phyloP scores from a whole-genome alignment of 345 rosid species.

The Brassica juncea region DNA sequence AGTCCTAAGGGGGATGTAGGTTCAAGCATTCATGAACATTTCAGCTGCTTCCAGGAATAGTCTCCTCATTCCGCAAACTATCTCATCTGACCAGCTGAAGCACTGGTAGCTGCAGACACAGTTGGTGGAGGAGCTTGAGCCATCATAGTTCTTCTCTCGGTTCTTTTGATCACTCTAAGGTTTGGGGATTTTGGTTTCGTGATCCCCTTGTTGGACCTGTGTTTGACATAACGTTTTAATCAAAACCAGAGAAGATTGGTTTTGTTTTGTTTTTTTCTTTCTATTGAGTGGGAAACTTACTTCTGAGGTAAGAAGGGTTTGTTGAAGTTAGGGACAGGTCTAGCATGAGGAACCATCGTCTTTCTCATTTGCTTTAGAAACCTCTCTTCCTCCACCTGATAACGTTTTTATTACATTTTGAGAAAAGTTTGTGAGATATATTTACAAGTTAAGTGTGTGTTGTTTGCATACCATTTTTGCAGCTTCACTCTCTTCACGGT shows the following conservation, averaged over 20 bases:
- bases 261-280: neutral
- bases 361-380: slow-evolving; percentile 85
- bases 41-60: slow-evolving; percentile 6
- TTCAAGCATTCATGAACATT: slow-evolving; percentile 90
- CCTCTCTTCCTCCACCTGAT: slow-evolving; percentile 87
- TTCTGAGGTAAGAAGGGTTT: slow-evolving; percentile 78
- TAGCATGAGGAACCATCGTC: slow-evolving; percentile 90
- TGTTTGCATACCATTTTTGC: slow-evolving; percentile 64
- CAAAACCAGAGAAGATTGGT: neutral
- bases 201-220: slow-evolving; percentile 65
- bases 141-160: slow-evolving; percentile 39
- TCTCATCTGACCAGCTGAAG: slow-evolving; percentile 42
- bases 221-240: neutral
- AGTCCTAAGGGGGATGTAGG: slow-evolving; percentile 25
- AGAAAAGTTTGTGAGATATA: neutral
- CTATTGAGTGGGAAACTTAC: neutral
- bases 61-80: slow-evolving; percentile 13
- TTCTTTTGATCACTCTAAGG: slow-evolving; percentile 43
- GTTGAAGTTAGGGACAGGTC: slow-evolving; percentile 83
- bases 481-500: slow-evolving; percentile 90
- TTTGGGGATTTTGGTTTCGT: slow-evolving; percentile 82
- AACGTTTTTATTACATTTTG: neutral
- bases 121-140: slow-evolving; percentile 28
- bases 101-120: slow-evolving; percentile 32
- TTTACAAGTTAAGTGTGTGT: neutral